Percentiles rank a stretch among this genome's conserved stretches.
Evolutionary conservation across 176 grass and related monocot species (phyloP).

Genomic region (Oryza meyeriana): DNA sequence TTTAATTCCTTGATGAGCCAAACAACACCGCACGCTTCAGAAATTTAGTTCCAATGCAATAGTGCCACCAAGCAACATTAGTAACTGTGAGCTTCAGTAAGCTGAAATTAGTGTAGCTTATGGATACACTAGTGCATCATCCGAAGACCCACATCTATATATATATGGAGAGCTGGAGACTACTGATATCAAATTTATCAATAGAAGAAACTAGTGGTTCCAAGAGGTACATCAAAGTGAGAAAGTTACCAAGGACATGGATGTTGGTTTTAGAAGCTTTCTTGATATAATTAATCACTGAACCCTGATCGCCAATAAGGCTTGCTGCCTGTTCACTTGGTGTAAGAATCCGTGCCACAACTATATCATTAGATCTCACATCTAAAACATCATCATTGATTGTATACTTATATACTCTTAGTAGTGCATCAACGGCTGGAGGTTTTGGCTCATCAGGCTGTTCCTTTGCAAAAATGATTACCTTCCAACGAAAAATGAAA

Average conservation of each 20-base stretch:
- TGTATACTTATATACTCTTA: conserved; percentile 42
- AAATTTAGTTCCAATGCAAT: background rate
- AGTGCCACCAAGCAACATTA: conserved; percentile 1
- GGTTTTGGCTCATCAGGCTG: conserved; percentile 39
- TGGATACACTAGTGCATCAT: background rate
- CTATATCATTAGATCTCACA: conserved; percentile 10
- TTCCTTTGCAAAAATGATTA: conserved; percentile 54
- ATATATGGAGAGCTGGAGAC: background rate
- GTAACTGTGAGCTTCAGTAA: conserved; percentile 5
- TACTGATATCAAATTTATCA: background rate
- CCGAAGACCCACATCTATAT: background rate
- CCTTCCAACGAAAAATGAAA: conserved; percentile 24
- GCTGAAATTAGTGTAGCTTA: background rate
- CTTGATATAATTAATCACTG: conserved; percentile 43
- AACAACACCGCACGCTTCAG: background rate
- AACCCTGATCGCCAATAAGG: conserved; percentile 36
- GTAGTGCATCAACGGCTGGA: conserved; percentile 49
- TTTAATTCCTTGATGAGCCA: background rate
- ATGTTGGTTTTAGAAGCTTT: conserved; percentile 51
- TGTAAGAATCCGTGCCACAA: conserved; percentile 35
- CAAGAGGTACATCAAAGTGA: background rate
- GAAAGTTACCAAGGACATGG: conserved; percentile 43
- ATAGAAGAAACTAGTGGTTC: background rate
- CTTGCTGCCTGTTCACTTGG: conserved; percentile 44
- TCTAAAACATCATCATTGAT: conserved; percentile 32